Evolutionary conservation across 345 rosid species (phyloP), one percentile per base, ranked within the genome.

Genomic region (Populus euphratica): DNA sequence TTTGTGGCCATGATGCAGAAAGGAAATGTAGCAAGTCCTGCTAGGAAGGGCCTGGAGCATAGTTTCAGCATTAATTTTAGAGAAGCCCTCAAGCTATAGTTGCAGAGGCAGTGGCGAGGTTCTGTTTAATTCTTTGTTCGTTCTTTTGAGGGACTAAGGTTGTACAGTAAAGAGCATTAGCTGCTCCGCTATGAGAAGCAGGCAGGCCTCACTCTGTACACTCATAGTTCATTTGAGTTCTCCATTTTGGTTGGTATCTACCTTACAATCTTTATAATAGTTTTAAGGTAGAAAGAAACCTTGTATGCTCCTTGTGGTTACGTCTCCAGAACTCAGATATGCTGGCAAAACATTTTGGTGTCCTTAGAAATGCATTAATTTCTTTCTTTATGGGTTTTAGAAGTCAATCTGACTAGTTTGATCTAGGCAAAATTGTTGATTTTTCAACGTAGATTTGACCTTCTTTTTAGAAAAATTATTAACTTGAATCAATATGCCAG

Each of bases 21-120:
- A 43, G 85, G 86, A 65, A 79, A 50, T n/a, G 65, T 77, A 27
- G 81, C 73, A 11, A 86, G 83, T 35, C 66, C 65, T 2, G 78
- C 65, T 16, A 83, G 63, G 85, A 86, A 75, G 73, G 79, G 77
- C 56, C 64, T 86, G 8, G 83, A 81, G 65, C 79, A 52, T 23
- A 83, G 86, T 77, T 80, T 83, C 82, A 86, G 88, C 86, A 81
- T 91, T 41, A 81, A 82, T 25, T 88, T 90, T 75, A 82, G 85
- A 79, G 85, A 84, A 52, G 87, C 85, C 52, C 66, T 79, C 31
- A 84, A 84, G 29, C 76, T 81, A 67, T 77, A 79, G 77, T 16
- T 9, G n/a, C 35, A 5, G 25, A 35, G 56, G 44, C 72, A 62
- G 20, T 56, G 49, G 17, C 12, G 13, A 20, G 70, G 21, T 75